Evolutionary conservation across 129 eudicot genomes (phyloP).

Genomic region (Pseudognaphalium luteoalbum): DNA sequence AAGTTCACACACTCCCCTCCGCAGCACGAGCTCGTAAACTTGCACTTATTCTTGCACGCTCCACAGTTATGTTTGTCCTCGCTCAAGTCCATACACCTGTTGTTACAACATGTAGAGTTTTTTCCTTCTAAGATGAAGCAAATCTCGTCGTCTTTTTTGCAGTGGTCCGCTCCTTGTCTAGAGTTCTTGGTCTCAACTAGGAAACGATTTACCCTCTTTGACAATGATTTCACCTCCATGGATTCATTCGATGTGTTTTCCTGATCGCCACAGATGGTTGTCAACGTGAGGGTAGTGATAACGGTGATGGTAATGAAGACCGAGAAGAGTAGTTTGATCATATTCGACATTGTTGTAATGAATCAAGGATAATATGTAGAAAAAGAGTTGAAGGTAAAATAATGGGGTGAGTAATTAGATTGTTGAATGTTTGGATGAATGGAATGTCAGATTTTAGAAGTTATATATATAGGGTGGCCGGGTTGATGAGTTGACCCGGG

Average conservation of each 20-base stretch:
- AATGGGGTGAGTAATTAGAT: not conserved
- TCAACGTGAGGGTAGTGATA: not conserved
- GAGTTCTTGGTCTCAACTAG: not conserved
- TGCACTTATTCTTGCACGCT: conserved; percentile 10
- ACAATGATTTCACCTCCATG: not conserved
- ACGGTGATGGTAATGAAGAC: not conserved
- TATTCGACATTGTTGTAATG: conserved; percentile 5
- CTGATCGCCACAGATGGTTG: not conserved
- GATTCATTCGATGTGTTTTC: not conserved
- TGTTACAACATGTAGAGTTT: not conserved
- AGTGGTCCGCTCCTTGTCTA: conserved; percentile 1
- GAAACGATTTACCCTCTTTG: conserved; percentile 2
- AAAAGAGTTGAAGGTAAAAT: not conserved
- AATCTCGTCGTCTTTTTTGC: not conserved
- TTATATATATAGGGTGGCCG: not conserved
- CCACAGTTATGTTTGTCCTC: conserved; percentile 6
- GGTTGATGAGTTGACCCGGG: not conserved
- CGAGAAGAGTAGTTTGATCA: not conserved
- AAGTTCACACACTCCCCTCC: conserved; percentile 3
- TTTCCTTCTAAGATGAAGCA: conserved; percentile 1
- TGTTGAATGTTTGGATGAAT: not conserved
- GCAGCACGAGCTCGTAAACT: not conserved
- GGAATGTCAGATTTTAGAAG: not conserved
- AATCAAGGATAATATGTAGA: not conserved
- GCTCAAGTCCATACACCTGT: conserved; percentile 7